A percentile compares a stretch with the other conserved stretches of the same genome.
Evolutionary conservation across 805 yeast genomes (phyloP).

Genomic region (Saccharomycopsis babjevae): DNA sequence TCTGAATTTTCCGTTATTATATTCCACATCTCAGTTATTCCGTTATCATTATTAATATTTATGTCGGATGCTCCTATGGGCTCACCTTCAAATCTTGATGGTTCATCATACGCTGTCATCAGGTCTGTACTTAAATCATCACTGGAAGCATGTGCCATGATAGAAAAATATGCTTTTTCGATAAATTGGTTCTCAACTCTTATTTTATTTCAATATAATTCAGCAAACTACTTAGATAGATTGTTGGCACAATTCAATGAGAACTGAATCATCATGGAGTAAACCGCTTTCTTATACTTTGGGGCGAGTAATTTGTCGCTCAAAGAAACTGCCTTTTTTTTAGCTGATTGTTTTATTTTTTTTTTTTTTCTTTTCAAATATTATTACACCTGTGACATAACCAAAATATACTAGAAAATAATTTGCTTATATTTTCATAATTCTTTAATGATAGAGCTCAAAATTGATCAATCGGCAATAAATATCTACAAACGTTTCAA

Average conservation of each 20-base stretch:
- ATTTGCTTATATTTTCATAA: too few relatives aligned
- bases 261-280: background rate
- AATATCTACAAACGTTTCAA: too few relatives aligned
- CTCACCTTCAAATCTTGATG: background rate
- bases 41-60: background rate
- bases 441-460: too few relatives aligned
- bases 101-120: background rate
- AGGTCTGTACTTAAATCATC: background rate
- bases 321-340: background rate
- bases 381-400: too few relatives aligned
- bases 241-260: background rate
- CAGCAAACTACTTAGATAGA: background rate
- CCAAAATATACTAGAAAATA: too few relatives aligned
- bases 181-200: too few relatives aligned
- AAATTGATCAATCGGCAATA: too few relatives aligned
- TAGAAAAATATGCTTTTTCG: background rate
- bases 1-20: background rate
- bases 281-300: too few relatives aligned
- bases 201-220: too few relatives aligned
- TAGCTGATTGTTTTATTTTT: too few relatives aligned
- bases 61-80: background rate
- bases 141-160: background rate
- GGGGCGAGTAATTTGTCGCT: too few relatives aligned
- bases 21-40: background rate
- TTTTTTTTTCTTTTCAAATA: too few relatives aligned